phyloP scores from a whole-genome alignment of 2,329 filamentous ascomycete species.

The Fusarium virguliforme region DNA sequence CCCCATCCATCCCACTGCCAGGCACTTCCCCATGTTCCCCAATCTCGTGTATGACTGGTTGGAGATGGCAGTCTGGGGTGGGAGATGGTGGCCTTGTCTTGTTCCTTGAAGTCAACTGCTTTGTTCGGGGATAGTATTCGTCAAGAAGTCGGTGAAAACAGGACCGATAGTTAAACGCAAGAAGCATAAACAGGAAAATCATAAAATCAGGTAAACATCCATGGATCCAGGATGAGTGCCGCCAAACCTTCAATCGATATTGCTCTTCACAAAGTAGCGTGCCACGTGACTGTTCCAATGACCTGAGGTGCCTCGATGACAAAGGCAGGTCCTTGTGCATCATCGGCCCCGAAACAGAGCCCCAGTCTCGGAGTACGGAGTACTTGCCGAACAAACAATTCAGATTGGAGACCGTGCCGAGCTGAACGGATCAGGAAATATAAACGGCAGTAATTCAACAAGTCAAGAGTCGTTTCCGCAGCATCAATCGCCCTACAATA shows the following conservation, averaged over 20 bases:
- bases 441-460: constrained; percentile 12
- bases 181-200: background rate
- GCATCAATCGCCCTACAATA: constrained; percentile 11
- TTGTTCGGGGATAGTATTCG: background rate
- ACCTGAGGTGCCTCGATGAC: constrained; percentile 23
- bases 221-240: background rate
- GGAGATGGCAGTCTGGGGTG: constrained; percentile 28
- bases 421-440: constrained; percentile 16
- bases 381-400: constrained; percentile 40
- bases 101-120: constrained; percentile 14
- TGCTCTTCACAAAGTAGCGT: too few relatives aligned
- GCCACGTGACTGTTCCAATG: constrained; percentile 31
- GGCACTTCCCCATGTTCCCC: constrained; percentile 31
- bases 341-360: constrained; percentile 37
- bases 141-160: background rate
- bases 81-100: constrained; percentile 17
- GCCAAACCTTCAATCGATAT: too few relatives aligned
- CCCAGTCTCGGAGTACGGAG: constrained; percentile 38
- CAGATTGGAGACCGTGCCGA: constrained; percentile 26
- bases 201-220: too few relatives aligned
- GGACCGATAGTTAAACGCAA: background rate
- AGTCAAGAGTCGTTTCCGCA: background rate
- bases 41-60: constrained; percentile 40
- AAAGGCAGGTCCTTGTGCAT: constrained; percentile 39
- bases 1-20: constrained; percentile 34